Evolutionary conservation across 257 asterid species (phyloP).

Genomic region (Eustoma russellianum): DNA sequence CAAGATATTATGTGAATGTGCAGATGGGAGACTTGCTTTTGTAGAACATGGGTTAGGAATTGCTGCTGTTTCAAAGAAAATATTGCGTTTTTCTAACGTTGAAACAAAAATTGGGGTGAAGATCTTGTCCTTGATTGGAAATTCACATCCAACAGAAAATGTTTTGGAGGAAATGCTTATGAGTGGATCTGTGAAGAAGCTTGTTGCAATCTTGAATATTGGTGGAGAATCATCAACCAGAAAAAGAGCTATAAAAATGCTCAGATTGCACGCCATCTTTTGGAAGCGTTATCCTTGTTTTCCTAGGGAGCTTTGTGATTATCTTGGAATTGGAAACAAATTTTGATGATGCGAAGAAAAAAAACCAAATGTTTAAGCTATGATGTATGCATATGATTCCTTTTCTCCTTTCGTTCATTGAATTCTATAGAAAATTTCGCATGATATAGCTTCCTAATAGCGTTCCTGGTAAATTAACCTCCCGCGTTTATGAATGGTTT

Average conservation of each 20-base stretch:
- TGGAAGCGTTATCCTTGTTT: slow-evolving; percentile 84
- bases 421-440: too few species aligned
- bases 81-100: slow-evolving; percentile 38
- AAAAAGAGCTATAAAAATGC: slow-evolving; percentile 45
- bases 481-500: too few species aligned
- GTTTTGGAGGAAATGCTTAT: slow-evolving; percentile 79
- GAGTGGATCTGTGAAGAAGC: slow-evolving; percentile 56
- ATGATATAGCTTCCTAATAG: too few species aligned
- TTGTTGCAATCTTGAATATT: slow-evolving; percentile 52
- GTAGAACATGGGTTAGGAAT: slow-evolving; percentile 69
- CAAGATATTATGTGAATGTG: slow-evolving; percentile 60
- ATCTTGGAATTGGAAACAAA: slow-evolving; percentile 41
- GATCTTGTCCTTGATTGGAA: slow-evolving; percentile 54
- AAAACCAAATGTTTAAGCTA: background rate
- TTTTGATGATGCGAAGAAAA: slow-evolving; percentile 1
- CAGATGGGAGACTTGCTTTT: slow-evolving; percentile 73
- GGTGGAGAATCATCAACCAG: slow-evolving; percentile 36
- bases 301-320: slow-evolving; percentile 43
- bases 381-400: too few species aligned
- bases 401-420: too few species aligned
- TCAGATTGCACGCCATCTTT: slow-evolving; percentile 52
- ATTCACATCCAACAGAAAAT: slow-evolving; percentile 50
- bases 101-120: slow-evolving; percentile 57
- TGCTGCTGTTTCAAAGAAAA: slow-evolving; percentile 57
- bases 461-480: too few species aligned